Evolutionary conservation across 805 yeast species (phyloP), one percentile per base, ranked within the genome.

Genomic region (Zygotorulaspora florentina): DNA sequence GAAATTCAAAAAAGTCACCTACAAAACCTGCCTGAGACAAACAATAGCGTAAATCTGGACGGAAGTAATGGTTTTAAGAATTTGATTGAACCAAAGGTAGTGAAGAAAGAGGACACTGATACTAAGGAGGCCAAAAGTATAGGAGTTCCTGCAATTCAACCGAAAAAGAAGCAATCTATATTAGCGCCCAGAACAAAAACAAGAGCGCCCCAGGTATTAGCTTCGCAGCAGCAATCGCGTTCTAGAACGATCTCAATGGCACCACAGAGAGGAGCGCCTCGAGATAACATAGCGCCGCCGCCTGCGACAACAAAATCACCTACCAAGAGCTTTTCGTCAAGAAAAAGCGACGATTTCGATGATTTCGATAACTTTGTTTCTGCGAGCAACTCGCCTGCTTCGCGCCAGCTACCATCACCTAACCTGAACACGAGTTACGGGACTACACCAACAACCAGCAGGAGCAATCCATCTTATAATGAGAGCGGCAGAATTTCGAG

Each of bases 1-100:
- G 62, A 62, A 10, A 68, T 81, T n/a, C 82, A 79, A 57, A 52
- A 52, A 11, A 62, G 63, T 34, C 80, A 76, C 35, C 42, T 65
- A 29, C 57, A 61, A 28, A 69, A 64, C 42, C 55, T 74, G 29
- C 51, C 51, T 11, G 57, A 61, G 39, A 55, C 54, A 31, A 59
- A 54, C 10, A 54, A 56, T 3, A 27, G 45, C 2, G 56, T 45
- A 17, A 59, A 57, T 13, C 54, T 51, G 34, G 46, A 46, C 16
- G 56, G 52, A 27, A 52, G 56, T 34, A 59, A 54, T 25, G 61
- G 58, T 13, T 61, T 64, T 43, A 55, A 52, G 13, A 54, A 54
- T 15, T 56, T 61, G 16, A 56, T 62, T 16, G 48, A 52, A 33
- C 56, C 61, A 8, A 29, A 39, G 1, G 43, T 37, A 2, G 50